Conservation (phyloP, 352 stramenopile species). For the Blastocystis sp. region DNA sequence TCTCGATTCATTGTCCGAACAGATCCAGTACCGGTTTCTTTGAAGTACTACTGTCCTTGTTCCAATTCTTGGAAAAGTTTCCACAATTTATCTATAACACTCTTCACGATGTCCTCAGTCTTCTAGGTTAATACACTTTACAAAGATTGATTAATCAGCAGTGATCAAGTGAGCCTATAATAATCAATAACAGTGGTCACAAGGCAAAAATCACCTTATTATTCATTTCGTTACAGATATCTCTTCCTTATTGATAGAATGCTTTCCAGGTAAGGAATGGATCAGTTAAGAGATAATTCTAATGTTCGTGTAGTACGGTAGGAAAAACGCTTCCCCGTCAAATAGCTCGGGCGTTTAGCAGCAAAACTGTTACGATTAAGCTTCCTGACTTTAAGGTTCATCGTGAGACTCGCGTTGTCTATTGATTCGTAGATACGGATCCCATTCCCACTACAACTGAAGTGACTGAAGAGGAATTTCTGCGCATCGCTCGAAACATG, state of each 20-base stretch:
- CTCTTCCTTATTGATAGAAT: background rate
- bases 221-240: background rate
- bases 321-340: constrained; percentile 10
- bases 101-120: background rate
- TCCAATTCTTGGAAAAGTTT: background rate
- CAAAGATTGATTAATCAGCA: background rate
- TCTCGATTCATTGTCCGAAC: background rate
- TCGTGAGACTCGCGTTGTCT: background rate
- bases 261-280: background rate
- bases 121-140: background rate
- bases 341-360: constrained; percentile 17
- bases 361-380: constrained; percentile 33
- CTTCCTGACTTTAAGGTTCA: constrained; percentile 54
- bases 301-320: background rate
- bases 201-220: background rate
- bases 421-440: background rate
- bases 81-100: background rate
- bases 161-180: background rate
- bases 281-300: background rate
- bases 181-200: background rate
- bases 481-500: constrained; percentile 45
- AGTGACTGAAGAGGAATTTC: constrained; percentile 34
- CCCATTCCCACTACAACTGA: constrained; percentile 32
- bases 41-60: background rate
- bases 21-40: background rate